Percentiles rank a stretch among this genome's conserved stretches.
Conservation (phyloP, 2,329 filamentous ascomycete species). For the Aspergillus fijiensis region DNA sequence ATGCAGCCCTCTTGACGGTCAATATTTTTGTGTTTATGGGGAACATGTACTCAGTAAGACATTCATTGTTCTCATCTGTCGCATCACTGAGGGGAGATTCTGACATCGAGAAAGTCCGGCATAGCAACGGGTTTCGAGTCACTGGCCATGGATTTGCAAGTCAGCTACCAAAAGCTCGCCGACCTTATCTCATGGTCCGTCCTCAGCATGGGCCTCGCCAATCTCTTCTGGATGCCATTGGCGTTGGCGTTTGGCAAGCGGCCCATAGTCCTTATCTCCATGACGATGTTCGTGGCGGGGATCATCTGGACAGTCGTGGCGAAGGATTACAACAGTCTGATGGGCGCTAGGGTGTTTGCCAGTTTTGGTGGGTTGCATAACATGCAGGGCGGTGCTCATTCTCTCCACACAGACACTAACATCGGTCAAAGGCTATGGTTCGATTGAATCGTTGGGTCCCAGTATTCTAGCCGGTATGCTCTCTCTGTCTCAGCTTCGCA, state of each 20-base stretch:
- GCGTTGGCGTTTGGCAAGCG: constrained; percentile 42
- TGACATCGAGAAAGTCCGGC: constrained; percentile 20
- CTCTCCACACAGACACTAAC: neutral
- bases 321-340: constrained; percentile 31
- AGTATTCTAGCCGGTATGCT: constrained; percentile 32
- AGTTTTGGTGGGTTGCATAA: constrained; percentile 25
- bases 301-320: constrained; percentile 35
- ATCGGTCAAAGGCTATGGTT: constrained; percentile 21
- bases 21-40: constrained; percentile 31
- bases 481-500: neutral
- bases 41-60: constrained; percentile 29
- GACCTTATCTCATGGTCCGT: constrained; percentile 26
- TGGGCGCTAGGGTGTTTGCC: constrained; percentile 34
- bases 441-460: constrained; percentile 35
- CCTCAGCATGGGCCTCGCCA: constrained; percentile 29
- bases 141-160: constrained; percentile 23
- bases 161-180: constrained; percentile 18
- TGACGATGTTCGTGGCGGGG: constrained; percentile 31
- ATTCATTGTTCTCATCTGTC: neutral
- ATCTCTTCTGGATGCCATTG: constrained; percentile 38
- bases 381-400: neutral
- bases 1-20: constrained; percentile 28
- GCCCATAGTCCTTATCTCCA: constrained; percentile 32
- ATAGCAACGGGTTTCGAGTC: constrained; percentile 26
- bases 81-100: neutral